Conservation (phyloP, 164 flowering plant species). For the Euptelea pleiosperma region DNA sequence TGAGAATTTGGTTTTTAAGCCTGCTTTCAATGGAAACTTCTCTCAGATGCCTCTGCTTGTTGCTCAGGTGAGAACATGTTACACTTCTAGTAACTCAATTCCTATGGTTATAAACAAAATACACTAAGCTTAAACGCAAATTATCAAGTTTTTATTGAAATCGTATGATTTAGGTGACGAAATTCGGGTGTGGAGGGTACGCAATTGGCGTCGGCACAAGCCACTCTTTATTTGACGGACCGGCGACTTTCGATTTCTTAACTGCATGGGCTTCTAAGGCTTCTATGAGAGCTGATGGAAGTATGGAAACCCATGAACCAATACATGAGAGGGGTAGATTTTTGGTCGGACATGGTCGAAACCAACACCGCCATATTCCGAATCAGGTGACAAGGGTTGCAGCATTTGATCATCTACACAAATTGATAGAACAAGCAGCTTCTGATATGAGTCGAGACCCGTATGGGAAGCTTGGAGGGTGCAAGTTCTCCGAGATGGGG, state of each 20-base stretch:
- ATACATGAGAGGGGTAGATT: slow-evolving; percentile 37
- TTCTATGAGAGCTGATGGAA: slow-evolving; percentile 8
- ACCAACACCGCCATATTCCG: not conserved
- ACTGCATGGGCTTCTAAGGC: slow-evolving; percentile 40
- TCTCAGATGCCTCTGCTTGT: slow-evolving; percentile 47
- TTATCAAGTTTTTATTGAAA: not conserved
- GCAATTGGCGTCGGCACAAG: slow-evolving; percentile 41
- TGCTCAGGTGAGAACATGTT: slow-evolving; percentile 48
- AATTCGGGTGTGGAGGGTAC: slow-evolving; percentile 52
- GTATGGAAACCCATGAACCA: slow-evolving; percentile 19
- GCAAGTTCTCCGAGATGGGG: slow-evolving; percentile 11
- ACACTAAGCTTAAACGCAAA: not conserved
- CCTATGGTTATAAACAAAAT: no score
- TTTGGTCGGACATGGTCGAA: slow-evolving; percentile 3
- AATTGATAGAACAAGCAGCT: slow-evolving; percentile 26
- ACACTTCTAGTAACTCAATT: no score
- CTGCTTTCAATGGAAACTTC: slow-evolving; percentile 34
- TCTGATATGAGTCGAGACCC: not conserved
- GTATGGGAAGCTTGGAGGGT: slow-evolving; percentile 7
- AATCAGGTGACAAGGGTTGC: slow-evolving; percentile 20
- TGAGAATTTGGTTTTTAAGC: slow-evolving; percentile 43
- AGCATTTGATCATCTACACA: slow-evolving; percentile 39
- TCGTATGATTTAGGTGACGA: slow-evolving; percentile 19
- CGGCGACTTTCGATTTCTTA: slow-evolving; percentile 32
- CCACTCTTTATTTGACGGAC: slow-evolving; percentile 50